Base-by-base conservation (phyloP, 495 filamentous ascomycete species). In the Aspergillus diversus region DNA sequence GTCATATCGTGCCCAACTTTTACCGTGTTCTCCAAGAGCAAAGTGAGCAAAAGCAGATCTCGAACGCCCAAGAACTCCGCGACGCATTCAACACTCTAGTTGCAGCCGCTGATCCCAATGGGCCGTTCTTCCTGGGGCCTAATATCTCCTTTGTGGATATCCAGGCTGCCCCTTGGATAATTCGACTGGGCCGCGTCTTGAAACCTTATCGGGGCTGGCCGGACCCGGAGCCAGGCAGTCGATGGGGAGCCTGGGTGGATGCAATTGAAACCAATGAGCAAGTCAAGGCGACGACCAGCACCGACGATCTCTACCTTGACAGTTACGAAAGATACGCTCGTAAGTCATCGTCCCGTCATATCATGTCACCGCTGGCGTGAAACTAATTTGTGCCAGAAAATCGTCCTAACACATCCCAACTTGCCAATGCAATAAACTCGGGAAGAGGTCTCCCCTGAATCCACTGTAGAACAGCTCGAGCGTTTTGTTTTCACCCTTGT, bases 161-260 rank as follows among this genome's bases (percentile, higher is more conserved):
- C 27, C 90, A 95, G 66, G 84, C 94, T 52, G 93, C 93, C 7
- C 94, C 94, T 7, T 98, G 94, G 86, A 84, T 95, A 53, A 69
- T 97, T 35, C 87, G 94, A 1, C 75, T 97, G 57, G 80, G 82
- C 12, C 81, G 87, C 16, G 90, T 97, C 32, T 78, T 96, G 57
- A 86, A 87, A 55, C 89, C 87, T n/a, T 93, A 93, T 69, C 84
- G 90, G 27, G 88, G 85, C 34, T 97, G 91, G 91, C 86, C 87
- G 32, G 87, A 90, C 51, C 85, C 92, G 8, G 82, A 88, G 61
- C 79, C 82, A 13, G 88, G 86, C 7, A 89, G 80, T 65, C 83
- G 93, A 53, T 92, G 90, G 87, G 87, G 81, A 32, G 78, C 76
- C 34, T 97, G 92, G 93, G 77, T 95, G 7, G 76, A 89, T n/a